phyloP scores from a whole-genome alignment of 345 rosid genomes.

The Eucalyptus guilfoylei region DNA sequence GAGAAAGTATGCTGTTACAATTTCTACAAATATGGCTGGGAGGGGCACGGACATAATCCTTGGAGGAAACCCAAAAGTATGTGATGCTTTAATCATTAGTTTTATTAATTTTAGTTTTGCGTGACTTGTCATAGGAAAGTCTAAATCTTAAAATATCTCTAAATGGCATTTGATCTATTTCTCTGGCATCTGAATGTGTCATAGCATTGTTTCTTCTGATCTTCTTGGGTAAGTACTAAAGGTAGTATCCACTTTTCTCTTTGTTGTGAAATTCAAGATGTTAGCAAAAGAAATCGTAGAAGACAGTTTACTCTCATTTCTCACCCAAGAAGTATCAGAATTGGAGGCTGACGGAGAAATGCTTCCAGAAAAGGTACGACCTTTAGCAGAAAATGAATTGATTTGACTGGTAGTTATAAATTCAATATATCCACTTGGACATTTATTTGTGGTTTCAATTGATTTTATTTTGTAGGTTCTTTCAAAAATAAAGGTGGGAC shows the following conservation, averaged over 20 bases:
- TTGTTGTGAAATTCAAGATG: conserved; percentile 40
- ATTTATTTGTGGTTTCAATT: not conserved
- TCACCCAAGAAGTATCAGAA: conserved; percentile 47
- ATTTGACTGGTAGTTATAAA: not conserved
- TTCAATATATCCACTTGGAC: not conserved
- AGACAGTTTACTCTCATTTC: conserved; percentile 65
- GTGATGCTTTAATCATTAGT: not conserved
- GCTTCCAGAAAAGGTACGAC: conserved; percentile 42
- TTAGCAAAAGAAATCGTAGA: conserved; percentile 84
- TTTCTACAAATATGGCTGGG: conserved; percentile 98
- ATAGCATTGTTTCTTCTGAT: not conserved
- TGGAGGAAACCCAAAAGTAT: conserved; percentile 94
- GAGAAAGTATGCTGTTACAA: conserved; percentile 80
- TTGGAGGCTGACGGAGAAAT: conserved; percentile 29
- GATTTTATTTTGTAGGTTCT: conserved; percentile 32
- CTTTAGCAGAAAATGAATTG: not conserved
- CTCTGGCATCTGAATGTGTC: not conserved
- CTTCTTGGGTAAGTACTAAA: not conserved
- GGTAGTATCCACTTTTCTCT: not conserved
- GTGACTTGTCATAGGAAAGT: not conserved
- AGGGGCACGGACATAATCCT: conserved; percentile 95
- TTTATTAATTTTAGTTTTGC: not conserved
- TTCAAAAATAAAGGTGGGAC: conserved; percentile 70
- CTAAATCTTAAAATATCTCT: not conserved
- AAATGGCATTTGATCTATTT: not conserved